Percentiles rank a stretch among this genome's conserved stretches.
phyloP scores from a whole-genome alignment of 78 protist genomes.

The Speleostelium caveatum region DNA sequence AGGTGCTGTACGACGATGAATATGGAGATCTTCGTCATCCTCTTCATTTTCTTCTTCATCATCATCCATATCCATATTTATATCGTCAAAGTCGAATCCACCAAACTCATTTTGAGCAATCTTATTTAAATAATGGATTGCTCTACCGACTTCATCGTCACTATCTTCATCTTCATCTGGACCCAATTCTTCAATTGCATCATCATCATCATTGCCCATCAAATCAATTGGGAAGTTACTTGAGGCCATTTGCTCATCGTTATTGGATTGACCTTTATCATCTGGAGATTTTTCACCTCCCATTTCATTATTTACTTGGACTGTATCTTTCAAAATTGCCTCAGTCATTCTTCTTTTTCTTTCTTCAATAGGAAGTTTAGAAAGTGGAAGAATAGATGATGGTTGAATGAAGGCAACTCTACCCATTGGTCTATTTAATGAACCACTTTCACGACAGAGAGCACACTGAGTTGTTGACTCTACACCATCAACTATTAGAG shows the following conservation, averaged over 20 bases:
- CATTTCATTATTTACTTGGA: no score
- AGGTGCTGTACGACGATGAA: no score
- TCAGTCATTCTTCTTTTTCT: slow-evolving; percentile 66
- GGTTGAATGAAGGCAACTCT: slow-evolving; percentile 74
- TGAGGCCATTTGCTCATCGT: no score
- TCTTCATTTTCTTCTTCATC: slow-evolving; percentile 33
- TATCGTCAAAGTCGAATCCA: no score
- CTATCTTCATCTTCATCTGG: slow-evolving; percentile 72
- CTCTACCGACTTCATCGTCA: slow-evolving; percentile 56
- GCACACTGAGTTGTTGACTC: slow-evolving; percentile 46
- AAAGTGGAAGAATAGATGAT: slow-evolving; percentile 40
- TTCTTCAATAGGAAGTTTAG: slow-evolving; percentile 59
- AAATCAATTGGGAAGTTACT: background rate
- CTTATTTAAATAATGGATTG: slow-evolving; percentile 35
- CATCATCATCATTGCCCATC: slow-evolving; percentile 40
- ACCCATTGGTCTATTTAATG: slow-evolving; percentile 71
- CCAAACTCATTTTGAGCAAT: slow-evolving; percentile 19
- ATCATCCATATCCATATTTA: slow-evolving; percentile 25
- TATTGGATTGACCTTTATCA: background rate
- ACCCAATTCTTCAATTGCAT: slow-evolving; percentile 58
- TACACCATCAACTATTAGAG: slow-evolving; percentile 49
- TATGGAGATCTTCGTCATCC: slow-evolving; percentile 1
- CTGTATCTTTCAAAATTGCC: slow-evolving; percentile 34
- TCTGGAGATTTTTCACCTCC: background rate
- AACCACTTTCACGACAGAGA: slow-evolving; percentile 68